phyloP scores from a whole-genome alignment of 371 early-diverging fungal species.

The Mucor piriformis region DNA sequence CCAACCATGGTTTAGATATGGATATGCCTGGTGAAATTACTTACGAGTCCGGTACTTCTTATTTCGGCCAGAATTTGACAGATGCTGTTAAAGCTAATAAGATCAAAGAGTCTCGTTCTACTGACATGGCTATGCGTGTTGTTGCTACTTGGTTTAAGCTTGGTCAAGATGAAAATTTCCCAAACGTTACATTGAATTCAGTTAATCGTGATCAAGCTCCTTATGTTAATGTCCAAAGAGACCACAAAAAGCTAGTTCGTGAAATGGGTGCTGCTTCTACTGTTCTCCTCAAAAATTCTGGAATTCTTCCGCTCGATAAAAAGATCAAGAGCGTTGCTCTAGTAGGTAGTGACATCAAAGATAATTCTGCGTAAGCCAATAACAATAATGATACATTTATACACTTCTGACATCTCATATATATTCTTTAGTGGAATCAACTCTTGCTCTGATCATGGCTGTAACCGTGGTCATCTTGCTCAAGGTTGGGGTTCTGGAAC shows the following conservation, averaged over 20 bases:
- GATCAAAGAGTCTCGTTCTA: constrained; percentile 39
- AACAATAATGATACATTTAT: too few species aligned
- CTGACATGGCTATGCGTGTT: constrained; percentile 54
- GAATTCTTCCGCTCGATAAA: constrained; percentile 39
- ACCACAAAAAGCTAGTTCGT: constrained; percentile 42
- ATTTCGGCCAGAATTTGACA: constrained; percentile 43
- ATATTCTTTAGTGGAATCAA: neutral
- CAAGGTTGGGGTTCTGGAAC: constrained; percentile 73
- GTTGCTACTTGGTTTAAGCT: constrained; percentile 43
- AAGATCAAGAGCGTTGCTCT: constrained; percentile 35
- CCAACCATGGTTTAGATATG: constrained; percentile 58
- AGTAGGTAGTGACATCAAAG: neutral
- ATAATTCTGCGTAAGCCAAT: constrained; percentile 6
- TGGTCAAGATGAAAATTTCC: constrained; percentile 46
- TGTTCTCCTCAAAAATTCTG: constrained; percentile 50
- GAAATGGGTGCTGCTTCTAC: constrained; percentile 54
- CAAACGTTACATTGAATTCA: constrained; percentile 32
- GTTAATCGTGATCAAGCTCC: constrained; percentile 23
- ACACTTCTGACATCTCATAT: too few species aligned
- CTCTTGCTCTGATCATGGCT: constrained; percentile 34
- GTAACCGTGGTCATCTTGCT: constrained; percentile 55
- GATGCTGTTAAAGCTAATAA: constrained; percentile 29
- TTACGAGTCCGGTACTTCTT: constrained; percentile 21
- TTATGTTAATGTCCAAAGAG: constrained; percentile 42
- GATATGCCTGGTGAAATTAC: constrained; percentile 59